phyloP scores from a whole-genome alignment of 2,329 filamentous ascomycete species.

The Samsoniella hepiali region DNA sequence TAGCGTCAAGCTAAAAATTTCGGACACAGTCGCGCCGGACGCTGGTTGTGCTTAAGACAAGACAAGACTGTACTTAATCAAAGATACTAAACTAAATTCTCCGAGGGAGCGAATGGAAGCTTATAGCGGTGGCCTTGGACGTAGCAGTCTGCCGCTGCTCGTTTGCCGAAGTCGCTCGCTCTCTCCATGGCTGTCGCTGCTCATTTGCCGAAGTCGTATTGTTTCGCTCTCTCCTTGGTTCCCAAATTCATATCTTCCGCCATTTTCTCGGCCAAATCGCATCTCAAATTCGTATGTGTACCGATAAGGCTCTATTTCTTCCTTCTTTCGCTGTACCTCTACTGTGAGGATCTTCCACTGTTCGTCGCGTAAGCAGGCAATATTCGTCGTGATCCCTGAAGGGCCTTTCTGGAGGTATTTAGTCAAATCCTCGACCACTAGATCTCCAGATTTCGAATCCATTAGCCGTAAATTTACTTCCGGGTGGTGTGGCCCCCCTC shows the following conservation, averaged over 20 bases:
- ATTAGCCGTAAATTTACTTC: not conserved
- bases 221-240: not conserved
- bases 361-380: not conserved
- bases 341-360: not conserved
- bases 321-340: not conserved
- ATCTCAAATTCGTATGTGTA: no score
- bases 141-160: not conserved
- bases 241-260: not conserved
- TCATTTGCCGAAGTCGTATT: slow-evolving; percentile 1
- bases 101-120: not conserved
- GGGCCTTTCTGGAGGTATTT: not conserved
- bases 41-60: no score
- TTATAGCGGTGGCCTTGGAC: not conserved
- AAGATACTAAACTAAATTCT: not conserved
- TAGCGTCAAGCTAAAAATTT: no score
- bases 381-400: not conserved
- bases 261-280: no score
- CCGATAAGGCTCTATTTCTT: no score
- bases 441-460: not conserved
- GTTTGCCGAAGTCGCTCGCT: not conserved
- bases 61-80: not conserved
- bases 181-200: not conserved
- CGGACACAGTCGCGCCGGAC: no score
- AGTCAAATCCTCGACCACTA: not conserved
- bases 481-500: not conserved